These are phyloP conservation scores for Globisporangium spiculum DNA, from an alignment of 352 stramenopile genomes.

Conservation along the genomic window DNA sequence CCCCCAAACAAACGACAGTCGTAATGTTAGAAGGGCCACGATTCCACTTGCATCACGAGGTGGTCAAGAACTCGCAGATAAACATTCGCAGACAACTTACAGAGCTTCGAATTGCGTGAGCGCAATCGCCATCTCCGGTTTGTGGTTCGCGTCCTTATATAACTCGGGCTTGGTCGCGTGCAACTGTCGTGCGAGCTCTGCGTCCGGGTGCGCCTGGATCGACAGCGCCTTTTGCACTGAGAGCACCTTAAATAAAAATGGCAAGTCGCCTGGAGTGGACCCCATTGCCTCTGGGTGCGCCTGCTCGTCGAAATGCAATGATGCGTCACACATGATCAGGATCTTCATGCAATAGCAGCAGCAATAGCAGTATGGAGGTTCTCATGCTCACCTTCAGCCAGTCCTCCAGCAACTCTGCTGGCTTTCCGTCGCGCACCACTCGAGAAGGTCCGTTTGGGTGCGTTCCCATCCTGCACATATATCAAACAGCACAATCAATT, in stretches of 20 bases:
- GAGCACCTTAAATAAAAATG: slow-evolving; percentile 99
- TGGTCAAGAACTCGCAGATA: background rate
- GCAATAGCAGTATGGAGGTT: background rate
- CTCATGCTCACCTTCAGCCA: slow-evolving; percentile 46
- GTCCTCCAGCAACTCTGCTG: slow-evolving; percentile 62
- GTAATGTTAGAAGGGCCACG: background rate
- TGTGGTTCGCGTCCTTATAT: slow-evolving; percentile 99
- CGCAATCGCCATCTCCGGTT: slow-evolving; percentile 99
- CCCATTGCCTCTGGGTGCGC: slow-evolving; percentile 38
- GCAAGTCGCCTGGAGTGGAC: slow-evolving; percentile 73
- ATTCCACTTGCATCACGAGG: background rate
- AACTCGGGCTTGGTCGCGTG: slow-evolving; percentile 86
- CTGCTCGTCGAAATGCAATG: slow-evolving; percentile 8
- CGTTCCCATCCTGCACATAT: slow-evolving; percentile 87
- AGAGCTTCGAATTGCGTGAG: slow-evolving; percentile 96
- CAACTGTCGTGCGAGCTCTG: slow-evolving; percentile 70
- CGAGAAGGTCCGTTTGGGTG: slow-evolving; percentile 90
- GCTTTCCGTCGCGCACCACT: slow-evolving; percentile 48
- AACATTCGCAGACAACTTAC: slow-evolving; percentile 31
- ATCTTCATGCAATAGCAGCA: background rate
- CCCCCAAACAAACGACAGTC: background rate
- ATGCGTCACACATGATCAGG: background rate
- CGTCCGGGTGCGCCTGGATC: slow-evolving; percentile 95
- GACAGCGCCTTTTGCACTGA: slow-evolving; percentile 96
- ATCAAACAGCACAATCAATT: slow-evolving; percentile 2